A percentile compares a stretch with the other conserved stretches of the same genome.
These are phyloP conservation scores for Leccinum rimulosum DNA, from an alignment of 768 basidiomycete genomes.

Conservation along the genomic window DNA sequence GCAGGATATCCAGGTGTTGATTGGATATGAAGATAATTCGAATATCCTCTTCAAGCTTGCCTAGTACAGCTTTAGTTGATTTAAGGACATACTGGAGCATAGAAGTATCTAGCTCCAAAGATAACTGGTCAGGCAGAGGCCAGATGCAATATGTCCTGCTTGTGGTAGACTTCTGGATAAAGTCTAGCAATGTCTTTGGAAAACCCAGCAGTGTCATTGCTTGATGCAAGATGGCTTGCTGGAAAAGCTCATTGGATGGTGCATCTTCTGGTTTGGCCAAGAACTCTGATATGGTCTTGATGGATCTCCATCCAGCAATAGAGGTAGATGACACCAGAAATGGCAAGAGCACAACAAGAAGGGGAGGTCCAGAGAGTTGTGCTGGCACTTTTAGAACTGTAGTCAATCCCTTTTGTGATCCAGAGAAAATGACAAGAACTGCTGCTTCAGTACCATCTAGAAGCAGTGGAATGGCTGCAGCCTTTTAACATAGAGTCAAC, in stretches of 20 bases:
- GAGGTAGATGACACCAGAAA: constrained; percentile 18
- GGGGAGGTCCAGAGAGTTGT: constrained; percentile 9
- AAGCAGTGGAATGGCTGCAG: constrained; percentile 45
- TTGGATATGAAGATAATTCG: constrained; percentile 67
- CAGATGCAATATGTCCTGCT: constrained; percentile 50
- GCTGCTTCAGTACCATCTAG: constrained; percentile 50
- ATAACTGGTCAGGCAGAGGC: constrained; percentile 31
- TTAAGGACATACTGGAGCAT: constrained; percentile 45
- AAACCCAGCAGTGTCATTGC: constrained; percentile 40
- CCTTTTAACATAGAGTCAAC: constrained; percentile 38
- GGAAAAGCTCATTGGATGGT: neutral
- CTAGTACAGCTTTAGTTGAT: constrained; percentile 40
- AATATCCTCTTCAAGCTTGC: constrained; percentile 38
- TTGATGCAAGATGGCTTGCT: constrained; percentile 22
- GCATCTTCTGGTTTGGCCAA: neutral
- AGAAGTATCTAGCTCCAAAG: constrained; percentile 41
- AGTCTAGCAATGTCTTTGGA: constrained; percentile 47
- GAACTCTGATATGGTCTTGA: constrained; percentile 11
- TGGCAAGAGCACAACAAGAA: constrained; percentile 30
- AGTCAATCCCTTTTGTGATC: constrained; percentile 33
- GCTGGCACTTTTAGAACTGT: constrained; percentile 42
- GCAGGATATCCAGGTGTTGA: constrained; percentile 48
- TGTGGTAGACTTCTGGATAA: constrained; percentile 35
- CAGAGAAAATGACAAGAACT: constrained; percentile 55
- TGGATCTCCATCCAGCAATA: constrained; percentile 16